Percentiles rank a stretch among this genome's conserved stretches.
phyloP scores from a whole-genome alignment of 345 rosid species.

The Arabis hirsuta region DNA sequence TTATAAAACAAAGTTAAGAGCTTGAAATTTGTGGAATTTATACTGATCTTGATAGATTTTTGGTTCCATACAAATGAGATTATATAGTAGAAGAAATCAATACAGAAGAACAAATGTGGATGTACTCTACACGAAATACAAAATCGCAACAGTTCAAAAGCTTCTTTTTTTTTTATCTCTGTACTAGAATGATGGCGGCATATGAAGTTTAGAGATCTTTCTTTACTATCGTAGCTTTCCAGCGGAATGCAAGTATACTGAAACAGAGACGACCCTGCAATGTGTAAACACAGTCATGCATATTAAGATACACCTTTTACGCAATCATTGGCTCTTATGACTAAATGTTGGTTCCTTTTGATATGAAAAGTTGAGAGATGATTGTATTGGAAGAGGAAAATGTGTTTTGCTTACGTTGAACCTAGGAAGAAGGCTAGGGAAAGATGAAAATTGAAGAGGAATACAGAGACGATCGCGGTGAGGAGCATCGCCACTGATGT shows the following conservation, averaged over 20 bases:
- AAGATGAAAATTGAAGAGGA: slow-evolving; percentile 85
- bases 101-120: slow-evolving; percentile 7
- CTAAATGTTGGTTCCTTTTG: background rate
- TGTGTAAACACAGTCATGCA: slow-evolving; percentile 33
- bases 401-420: slow-evolving; percentile 61
- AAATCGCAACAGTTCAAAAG: slow-evolving; percentile 31
- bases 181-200: slow-evolving; percentile 11
- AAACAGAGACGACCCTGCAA: slow-evolving; percentile 85
- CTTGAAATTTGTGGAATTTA: background rate
- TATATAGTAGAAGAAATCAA: background rate
- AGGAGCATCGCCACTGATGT: slow-evolving; percentile 99
- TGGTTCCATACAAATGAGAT: background rate
- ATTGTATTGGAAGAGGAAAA: slow-evolving; percentile 7
- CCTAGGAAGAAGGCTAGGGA: slow-evolving; percentile 98
- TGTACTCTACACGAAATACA: slow-evolving; percentile 36
- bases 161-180: slow-evolving; percentile 29
- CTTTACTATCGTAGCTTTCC: slow-evolving; percentile 67
- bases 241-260: slow-evolving; percentile 68
- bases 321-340: slow-evolving; percentile 4
- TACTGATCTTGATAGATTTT: slow-evolving; percentile 3
- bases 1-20: background rate
- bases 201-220: slow-evolving; percentile 9
- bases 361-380: slow-evolving; percentile 21
- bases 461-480: slow-evolving; percentile 90
- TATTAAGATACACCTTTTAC: background rate